Base-by-base conservation (phyloP, 768 basidiomycete genomes). In the Serendipita vermifera region DNA sequence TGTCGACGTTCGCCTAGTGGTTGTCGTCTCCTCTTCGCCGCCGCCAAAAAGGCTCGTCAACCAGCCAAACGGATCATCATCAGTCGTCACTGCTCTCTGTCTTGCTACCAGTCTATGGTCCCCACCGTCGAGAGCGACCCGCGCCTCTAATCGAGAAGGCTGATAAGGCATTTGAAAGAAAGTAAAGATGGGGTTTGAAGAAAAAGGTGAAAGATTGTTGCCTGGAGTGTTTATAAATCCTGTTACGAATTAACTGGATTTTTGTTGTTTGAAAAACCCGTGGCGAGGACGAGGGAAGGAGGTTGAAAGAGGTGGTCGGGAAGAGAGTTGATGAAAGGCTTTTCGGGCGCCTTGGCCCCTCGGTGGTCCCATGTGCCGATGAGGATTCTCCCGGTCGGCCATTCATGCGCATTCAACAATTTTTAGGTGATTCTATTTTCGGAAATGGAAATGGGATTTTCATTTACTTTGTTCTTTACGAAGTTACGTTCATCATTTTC, bases 181-280 rank as follows among this genome's bases (percentile, higher is more conserved):
- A 7, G 6, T 9, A 36, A 36, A 51, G 32, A 20, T 7, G n/a
- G n/a, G n/a, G n/a, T n/a, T n/a, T n/a, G n/a, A n/a, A n/a, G n/a
- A n/a, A 36, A 36, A 36, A n/a, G n/a, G 35, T n/a, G 35, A n/a
- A 36, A n/a, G 46, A 22, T 51, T 51, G n/a, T 15, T 51, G n/a
- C 5, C 9, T 20, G 9, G 9, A 36, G 9, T 13, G 32, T 22
- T 22, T 27, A 51, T 51, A 20, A 27, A 51, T 20, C 32, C 32
- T 7, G 9, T 51, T 7, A 20, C 26, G 32, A 24, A 20, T 41
- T 41, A 20, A 17, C 27, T 41, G 39, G 39, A 26, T 41, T 41
- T 17, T 41, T 41, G 39, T 41, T 17, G 39, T 9, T 36, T n/a
- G 35, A 36, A n/a, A n/a, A 9, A 9, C 35, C 9, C n/a, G 35